phyloP scores from a whole-genome alignment of 148 eudicot genomes.

The Rhododendron griersonianum region DNA sequence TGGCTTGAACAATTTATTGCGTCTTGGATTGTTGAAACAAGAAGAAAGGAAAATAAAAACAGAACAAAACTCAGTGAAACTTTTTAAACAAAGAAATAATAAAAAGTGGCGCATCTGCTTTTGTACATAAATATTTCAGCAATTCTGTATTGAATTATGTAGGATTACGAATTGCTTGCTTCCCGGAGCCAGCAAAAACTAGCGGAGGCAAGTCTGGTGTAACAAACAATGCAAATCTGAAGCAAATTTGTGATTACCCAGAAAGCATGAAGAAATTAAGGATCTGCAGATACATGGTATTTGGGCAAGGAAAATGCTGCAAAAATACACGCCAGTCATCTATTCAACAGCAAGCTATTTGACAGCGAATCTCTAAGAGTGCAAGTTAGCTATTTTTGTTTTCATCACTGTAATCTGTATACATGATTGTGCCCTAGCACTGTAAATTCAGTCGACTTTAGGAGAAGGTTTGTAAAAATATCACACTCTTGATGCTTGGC shows the following conservation, averaged over 20 bases:
- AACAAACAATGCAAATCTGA: conserved; percentile 4
- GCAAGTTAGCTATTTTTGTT: neutral
- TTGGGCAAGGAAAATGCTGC: neutral
- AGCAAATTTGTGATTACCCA: neutral
- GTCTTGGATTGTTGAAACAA: neutral
- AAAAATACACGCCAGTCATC: neutral
- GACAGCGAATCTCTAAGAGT: neutral
- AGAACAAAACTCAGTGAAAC: neutral
- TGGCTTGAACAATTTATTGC: neutral
- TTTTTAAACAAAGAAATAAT: neutral
- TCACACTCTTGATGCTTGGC: neutral
- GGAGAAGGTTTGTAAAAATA: neutral
- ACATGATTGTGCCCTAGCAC: neutral
- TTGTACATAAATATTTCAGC: neutral
- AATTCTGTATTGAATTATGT: conserved; percentile 15
- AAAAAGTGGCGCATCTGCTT: neutral
- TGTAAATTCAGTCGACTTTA: neutral
- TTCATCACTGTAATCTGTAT: neutral
- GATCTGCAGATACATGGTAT: neutral
- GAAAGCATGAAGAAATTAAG: neutral
- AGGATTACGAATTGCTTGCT: conserved; percentile 62
- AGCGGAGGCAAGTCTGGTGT: conserved; percentile 47
- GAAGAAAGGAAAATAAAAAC: neutral
- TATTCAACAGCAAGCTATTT: neutral
- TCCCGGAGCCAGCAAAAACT: conserved; percentile 38